These are phyloP conservation scores for Zhuliangozyma blackwelliae DNA, from an alignment of 1,139 yeast genomes.

Conservation along the genomic window DNA sequence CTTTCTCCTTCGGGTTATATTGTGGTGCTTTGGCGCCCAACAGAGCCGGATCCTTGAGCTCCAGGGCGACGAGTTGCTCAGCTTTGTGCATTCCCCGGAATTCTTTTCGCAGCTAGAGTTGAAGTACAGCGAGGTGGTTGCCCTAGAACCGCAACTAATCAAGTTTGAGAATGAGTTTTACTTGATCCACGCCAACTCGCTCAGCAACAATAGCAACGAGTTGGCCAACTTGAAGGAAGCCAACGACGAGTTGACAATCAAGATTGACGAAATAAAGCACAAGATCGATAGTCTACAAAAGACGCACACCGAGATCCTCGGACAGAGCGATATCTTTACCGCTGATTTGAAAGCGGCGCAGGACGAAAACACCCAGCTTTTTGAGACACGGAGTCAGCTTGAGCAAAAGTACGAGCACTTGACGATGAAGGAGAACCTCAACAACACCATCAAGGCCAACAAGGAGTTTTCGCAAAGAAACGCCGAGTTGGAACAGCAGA, in stretches of 20 bases:
- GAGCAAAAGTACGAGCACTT: conserved; percentile 31
- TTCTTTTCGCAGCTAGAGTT: conserved; percentile 16
- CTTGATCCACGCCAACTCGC: conserved; percentile 37
- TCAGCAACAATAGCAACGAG: conserved; percentile 38
- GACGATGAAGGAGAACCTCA: conserved; percentile 44
- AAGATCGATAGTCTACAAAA: conserved; percentile 30
- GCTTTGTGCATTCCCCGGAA: conserved; percentile 20
- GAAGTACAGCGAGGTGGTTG: conserved; percentile 15
- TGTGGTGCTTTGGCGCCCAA: conserved; percentile 19
- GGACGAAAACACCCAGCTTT: conserved; percentile 19
- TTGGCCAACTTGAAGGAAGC: conserved; percentile 35
- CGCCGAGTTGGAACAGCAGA: conserved; percentile 32
- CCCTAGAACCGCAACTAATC: conserved; percentile 27
- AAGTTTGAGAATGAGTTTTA: conserved; percentile 45
- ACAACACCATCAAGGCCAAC: conserved; percentile 44
- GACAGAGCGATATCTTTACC: conserved; percentile 31
- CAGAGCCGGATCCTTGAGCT: conserved; percentile 16
- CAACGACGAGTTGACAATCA: conserved; percentile 30
- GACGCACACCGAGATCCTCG: conserved; percentile 38
- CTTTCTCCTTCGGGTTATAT: conserved; percentile 27
- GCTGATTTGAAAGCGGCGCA: conserved; percentile 23
- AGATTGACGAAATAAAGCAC: conserved; percentile 24
- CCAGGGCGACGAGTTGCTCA: conserved; percentile 27
- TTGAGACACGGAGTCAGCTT: conserved; percentile 16
- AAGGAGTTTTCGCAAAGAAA: conserved; percentile 38